Evolutionary conservation across 148 eudicot genomes (phyloP), one percentile per base, ranked within the genome.

Genomic region (Rhododendron mucronatum): DNA sequence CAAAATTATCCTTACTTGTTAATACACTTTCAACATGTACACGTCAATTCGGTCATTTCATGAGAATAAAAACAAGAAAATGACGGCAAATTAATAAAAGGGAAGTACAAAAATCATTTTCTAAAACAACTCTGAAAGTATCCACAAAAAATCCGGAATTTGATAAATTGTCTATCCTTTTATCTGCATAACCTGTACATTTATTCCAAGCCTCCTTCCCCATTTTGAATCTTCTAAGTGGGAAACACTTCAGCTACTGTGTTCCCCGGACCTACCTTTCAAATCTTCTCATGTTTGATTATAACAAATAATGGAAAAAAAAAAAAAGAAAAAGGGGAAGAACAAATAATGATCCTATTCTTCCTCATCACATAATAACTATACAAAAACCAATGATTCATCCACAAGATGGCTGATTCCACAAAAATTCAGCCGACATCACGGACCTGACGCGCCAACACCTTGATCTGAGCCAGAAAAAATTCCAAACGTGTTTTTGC

Each of bases 101-200:
- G 16, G 4, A 55, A 53, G 61, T 18, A 21, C 61, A 18, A 55
- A 55, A 18, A 55, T 18, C 23, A 4, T 55, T 55, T 16, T 55
- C 61, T 14, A 4, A 18, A 55, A 15, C 21, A 65, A 28, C 53
- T 69, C 37, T n/a, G 21, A 37, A 65, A 84, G 39, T 20, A 33
- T 55, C 28, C 59, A 59, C 37, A 4, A 16, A 84, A 81, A 74
- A 28, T 69, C 13, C 16, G 28, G 33, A 63, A 55, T 16, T 86
- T 45, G 69, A 80, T n/a, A 57, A 71, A 77, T 61, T 86, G 80
- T 83, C 78, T 39, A 80, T 28, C 45, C 77, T 74, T 35, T 35
- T 74, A 35, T 65, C 30, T 84, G 61, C 84, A 82, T 78, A 50
- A 82, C 44, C 87, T 91, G 89, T 91, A 89, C 93, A 91, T 80